Conservation (phyloP, 768 basidiomycete species). For the Termitomyces sp. region DNA sequence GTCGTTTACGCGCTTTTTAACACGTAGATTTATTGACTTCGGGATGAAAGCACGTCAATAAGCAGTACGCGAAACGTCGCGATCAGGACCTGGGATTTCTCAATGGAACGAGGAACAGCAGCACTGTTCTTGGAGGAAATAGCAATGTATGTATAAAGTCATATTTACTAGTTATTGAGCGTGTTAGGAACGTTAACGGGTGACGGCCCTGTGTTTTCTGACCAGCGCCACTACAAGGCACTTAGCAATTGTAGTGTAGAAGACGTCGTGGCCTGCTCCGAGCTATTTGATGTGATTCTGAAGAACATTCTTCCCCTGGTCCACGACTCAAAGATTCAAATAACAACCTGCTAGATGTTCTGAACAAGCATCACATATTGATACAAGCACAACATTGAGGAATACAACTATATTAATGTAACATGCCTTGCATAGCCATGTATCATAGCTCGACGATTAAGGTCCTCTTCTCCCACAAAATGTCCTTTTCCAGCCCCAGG, state of each 20-base stretch:
- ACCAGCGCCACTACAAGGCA: too few species aligned
- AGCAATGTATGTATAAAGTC: background rate
- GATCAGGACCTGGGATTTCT: background rate
- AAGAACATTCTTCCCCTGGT: background rate
- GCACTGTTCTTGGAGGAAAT: background rate
- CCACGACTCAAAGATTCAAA: too few species aligned
- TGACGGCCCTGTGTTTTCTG: too few species aligned
- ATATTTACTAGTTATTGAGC: background rate
- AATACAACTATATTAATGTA: background rate
- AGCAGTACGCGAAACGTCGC: background rate
- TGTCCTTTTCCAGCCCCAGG: conserved; percentile 29
- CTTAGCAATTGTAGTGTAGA: too few species aligned
- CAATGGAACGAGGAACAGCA: background rate
- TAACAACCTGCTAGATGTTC: background rate
- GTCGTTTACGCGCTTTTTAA: background rate
- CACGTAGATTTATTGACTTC: background rate
- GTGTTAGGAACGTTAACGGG: too few species aligned
- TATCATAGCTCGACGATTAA: background rate
- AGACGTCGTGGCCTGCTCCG: background rate
- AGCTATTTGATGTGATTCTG: background rate
- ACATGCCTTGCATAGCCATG: background rate
- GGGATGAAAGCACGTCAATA: background rate
- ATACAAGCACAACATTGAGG: background rate
- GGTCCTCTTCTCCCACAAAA: conserved; percentile 5
- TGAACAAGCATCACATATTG: background rate